Conservation (phyloP, 495 filamentous ascomycete species). For the Letharia lupina region DNA sequence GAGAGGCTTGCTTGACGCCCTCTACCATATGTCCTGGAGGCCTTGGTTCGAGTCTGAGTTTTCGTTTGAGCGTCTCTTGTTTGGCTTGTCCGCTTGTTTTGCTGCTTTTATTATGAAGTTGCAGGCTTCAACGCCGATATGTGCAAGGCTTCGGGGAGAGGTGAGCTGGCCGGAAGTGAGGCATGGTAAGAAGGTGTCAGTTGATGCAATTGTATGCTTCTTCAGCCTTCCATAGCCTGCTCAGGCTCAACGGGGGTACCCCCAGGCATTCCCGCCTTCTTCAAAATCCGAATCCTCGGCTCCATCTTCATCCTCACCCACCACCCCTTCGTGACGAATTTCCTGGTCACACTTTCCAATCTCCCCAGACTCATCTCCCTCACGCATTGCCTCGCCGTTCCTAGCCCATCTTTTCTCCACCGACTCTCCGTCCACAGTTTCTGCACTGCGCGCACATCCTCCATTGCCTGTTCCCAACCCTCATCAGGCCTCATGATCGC, state of each 20-base stretch:
- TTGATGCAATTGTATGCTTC: neutral
- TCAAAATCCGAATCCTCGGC: conserved; percentile 50
- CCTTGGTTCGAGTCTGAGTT: too few relatives aligned
- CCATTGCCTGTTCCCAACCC: conserved; percentile 18
- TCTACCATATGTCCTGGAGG: too few relatives aligned
- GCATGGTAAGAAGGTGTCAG: too few relatives aligned
- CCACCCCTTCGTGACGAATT: conserved; percentile 45
- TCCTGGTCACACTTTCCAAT: conserved; percentile 27
- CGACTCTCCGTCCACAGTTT: neutral
- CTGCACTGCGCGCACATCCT: conserved; percentile 9
- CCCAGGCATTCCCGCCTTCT: conserved; percentile 29
- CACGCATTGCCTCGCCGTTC: conserved; percentile 14
- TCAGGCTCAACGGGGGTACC: neutral
- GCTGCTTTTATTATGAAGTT: too few relatives aligned
- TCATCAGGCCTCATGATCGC: conserved; percentile 49
- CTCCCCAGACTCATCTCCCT: neutral
- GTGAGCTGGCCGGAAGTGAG: too few relatives aligned
- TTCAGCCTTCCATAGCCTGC: neutral
- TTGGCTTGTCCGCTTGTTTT: too few relatives aligned
- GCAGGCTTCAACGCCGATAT: too few relatives aligned
- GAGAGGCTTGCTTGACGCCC: too few relatives aligned
- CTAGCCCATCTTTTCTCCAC: conserved; percentile 4
- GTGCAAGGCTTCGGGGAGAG: too few relatives aligned
- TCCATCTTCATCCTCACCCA: conserved; percentile 56
- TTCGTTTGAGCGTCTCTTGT: too few relatives aligned